Evolutionary conservation across 139 green algal species (phyloP).

Genomic region (Trebouxia sp.): DNA sequence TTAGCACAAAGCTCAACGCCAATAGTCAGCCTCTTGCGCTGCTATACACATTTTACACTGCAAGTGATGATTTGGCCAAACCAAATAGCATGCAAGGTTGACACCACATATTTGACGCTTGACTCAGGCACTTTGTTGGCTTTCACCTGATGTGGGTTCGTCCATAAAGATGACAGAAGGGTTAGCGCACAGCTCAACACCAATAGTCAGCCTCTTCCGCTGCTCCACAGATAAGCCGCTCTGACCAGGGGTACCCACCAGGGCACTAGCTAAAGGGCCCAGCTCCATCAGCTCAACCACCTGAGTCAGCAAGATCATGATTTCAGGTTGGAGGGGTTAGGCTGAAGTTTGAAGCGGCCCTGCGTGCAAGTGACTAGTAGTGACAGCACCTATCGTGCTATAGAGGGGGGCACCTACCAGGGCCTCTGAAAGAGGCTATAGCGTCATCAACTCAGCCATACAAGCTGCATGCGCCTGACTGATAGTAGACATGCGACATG

Average conservation of each 20-base stretch:
- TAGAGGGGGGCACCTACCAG: too few species aligned
- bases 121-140: not conserved
- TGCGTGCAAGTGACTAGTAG: not conserved
- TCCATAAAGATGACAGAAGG: constrained; percentile 31
- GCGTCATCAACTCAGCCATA: not conserved
- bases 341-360: not conserved
- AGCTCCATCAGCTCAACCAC: constrained; percentile 67
- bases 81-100: not conserved
- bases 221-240: constrained; percentile 53
- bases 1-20: constrained; percentile 30
- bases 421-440: too few species aligned
- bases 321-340: not conserved
- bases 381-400: not conserved
- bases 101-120: not conserved
- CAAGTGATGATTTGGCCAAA: not conserved
- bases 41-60: constrained; percentile 51
- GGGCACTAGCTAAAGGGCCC: constrained; percentile 31
- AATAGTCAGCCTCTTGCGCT: constrained; percentile 53
- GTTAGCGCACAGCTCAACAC: constrained; percentile 29
- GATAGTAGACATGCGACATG: too few species aligned
- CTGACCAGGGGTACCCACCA: constrained; percentile 51
- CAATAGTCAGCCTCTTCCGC: constrained; percentile 50
- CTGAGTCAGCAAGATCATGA: not conserved
- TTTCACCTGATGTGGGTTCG: constrained; percentile 37
- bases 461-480: not conserved